These are phyloP conservation scores for Agrostemma githago DNA, from an alignment of 148 eudicot genomes.

Conservation along the genomic window DNA sequence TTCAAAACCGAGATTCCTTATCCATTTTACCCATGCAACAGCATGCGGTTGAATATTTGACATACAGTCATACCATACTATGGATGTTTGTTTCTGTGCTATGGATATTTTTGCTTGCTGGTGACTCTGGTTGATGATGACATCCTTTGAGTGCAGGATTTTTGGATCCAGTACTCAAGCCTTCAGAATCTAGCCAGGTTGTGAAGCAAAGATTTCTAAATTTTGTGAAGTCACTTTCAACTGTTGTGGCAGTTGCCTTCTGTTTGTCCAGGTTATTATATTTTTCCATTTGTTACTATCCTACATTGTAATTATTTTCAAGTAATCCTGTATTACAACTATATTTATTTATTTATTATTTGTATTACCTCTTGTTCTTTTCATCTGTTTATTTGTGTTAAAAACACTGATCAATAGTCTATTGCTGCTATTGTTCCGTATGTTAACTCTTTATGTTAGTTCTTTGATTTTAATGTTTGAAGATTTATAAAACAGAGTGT, in stretches of 20 bases:
- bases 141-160: constrained; percentile 41
- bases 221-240: constrained; percentile 29
- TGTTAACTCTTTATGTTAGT: too few relatives aligned
- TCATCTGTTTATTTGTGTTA: background rate
- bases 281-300: background rate
- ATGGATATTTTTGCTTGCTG: background rate
- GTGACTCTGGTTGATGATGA: constrained; percentile 7
- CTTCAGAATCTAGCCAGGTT: constrained; percentile 68
- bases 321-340: background rate
- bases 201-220: constrained; percentile 70
- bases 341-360: background rate
- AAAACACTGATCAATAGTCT: background rate
- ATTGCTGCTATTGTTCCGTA: background rate
- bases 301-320: background rate
- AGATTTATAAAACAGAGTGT: too few relatives aligned
- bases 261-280: constrained; percentile 68
- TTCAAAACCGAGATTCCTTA: too few relatives aligned
- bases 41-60: background rate
- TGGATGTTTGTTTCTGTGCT: background rate
- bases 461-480: too few relatives aligned
- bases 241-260: constrained; percentile 62
- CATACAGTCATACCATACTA: background rate
- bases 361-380: background rate
- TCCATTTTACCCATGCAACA: background rate
- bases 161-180: constrained; percentile 71